Evolutionary conservation across 139 green algal genomes (phyloP), one percentile per base, ranked within the genome.

Genomic region (Cymbomonas tetramitiformis): DNA sequence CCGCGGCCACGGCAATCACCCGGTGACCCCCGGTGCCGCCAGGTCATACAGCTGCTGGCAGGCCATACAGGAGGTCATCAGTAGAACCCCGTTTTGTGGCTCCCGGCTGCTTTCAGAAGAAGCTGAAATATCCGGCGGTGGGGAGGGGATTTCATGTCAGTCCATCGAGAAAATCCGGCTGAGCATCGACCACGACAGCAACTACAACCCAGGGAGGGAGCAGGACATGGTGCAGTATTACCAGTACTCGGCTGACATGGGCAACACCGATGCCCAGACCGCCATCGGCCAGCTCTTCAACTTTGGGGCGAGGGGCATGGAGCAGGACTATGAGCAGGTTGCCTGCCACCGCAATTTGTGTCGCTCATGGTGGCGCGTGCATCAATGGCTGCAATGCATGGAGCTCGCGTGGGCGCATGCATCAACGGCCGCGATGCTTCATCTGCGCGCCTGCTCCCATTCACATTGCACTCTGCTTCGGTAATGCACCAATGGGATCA

Each of bases 231-330:
- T 85, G 61, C 71, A 84, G 71, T 88, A 79, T 61, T 84, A 86
- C 54, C 68, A 91, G 70, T 86, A 88, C 77, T 82, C 71, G 50
- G 88, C 88, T 2, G 86, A 94, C 64, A 66, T 84, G 59, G 88
- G 88, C 29, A 86, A 93, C 58, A 67, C 73, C 32, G 83, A 87
- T 8, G 86, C 86, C 9, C 80, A 89, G 62, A 76, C 77, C 1
- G 75, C 79, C 34, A 73, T 92, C 34, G 79, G 73, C 0, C 72
- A 83, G 48, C 63, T 94, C 30, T 77, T 92, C 21, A 82, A 77
- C 47, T 64, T 65, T 25, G 82, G 82, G 51, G 69, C 67, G n/a
- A 71, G 86, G 28, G 86, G 86, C 6, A 56, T 80, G 1, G 31
- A 65, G 4, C 61, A 71, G 0, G 79, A 93, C 68, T 63, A 80